Base-by-base conservation (phyloP, 345 rosid species). In the Bruguiera gymnorhiza region DNA sequence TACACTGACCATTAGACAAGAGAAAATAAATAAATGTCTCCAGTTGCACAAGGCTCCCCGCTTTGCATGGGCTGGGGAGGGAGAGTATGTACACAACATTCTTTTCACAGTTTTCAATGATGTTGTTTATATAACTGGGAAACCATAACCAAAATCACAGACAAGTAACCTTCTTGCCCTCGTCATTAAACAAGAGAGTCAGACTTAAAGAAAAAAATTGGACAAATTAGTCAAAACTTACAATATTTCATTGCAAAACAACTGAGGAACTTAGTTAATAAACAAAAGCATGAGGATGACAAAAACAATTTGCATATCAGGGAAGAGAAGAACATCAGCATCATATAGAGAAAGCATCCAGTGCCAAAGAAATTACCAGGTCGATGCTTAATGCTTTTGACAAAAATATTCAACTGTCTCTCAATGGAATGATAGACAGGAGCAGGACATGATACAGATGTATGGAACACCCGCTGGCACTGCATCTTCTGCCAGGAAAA, bases 401-500 rank as follows among this genome's bases (percentile, higher is more conserved):
- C 66, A 52, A 82, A 60, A 67, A 16, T 32, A 69, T 79, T 50
- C 70, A 93, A 83, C 56, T 87, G 87, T 72, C 79, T 86, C 86
- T 78, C 74, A 66, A 93, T 87, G 54, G 82, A 87, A 20, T 46
- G 65, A 76, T 89, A 89, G 70, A 87, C 87, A 53, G 84, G 68
- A 16, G 86, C 82, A 50, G 94, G 73, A 69, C 97, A 93, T 69
- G 86, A 80, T 68, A 91, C 75, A 60, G 96, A 83, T 72, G 86
- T 91, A 63, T 89, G 94, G 79, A 93, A 93, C 77, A 81, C 65
- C 73, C 75, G 94, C 79, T 89, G 89, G 71, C 92, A 91, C 67
- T 73, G 78, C 62, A 93, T 81, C 81, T 86, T 91, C 78, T 93
- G 98, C 98, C 98, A 91, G 5, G 91, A 73, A 52, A 79, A 75